Base-by-base conservation (phyloP, 257 asterid genomes). In the Salvia hispanica region DNA sequence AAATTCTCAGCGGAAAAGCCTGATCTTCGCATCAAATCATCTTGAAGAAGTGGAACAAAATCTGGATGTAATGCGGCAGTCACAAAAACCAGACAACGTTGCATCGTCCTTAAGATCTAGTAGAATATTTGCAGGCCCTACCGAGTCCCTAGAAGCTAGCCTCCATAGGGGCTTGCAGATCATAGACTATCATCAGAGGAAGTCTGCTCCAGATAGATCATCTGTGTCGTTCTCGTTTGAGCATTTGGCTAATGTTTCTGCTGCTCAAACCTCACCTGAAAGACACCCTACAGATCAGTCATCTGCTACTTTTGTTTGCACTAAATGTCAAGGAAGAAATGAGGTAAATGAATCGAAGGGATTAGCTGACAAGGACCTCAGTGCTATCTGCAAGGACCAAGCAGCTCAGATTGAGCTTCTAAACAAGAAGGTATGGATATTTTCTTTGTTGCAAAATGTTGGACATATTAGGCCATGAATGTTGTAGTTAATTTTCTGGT, bases 211-310 rank as follows among this genome's bases (percentile, higher is more conserved):
- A 15, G 74, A 84, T 62, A 85, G 89, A 74, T 86, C 99, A 16
- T 85, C 92, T 5, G 95, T 78, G 61, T 88, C 99, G 48, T 89
- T 94, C 82, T 94, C 99, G 42, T 94, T 94, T 52, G 95, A 87
- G 69, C 95, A 88, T 74, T 79, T 94, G 74, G 95, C 97, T 10
- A 34, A 34, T 5, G 37, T 34, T 34, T 34, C 37, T 34, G 37
- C 37, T 34, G 37, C 5, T 60, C 92, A 83, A 62, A 78, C 88
- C 72, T 81, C 75, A 69, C 65, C 83, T 2, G 79, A 73, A 66
- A 64, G 51, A 59, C 75, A 67, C 65, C 69, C 84, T 72, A 64
- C 82, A 25, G 79, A 70, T 72, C 73, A 71, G 18, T 56, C 78
- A 53, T 45, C 78, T 56, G 75, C 74, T 73, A 64, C 81, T 47